Conservation (phyloP, 345 rosid species). For the Streptanthus diversifolius region DNA sequence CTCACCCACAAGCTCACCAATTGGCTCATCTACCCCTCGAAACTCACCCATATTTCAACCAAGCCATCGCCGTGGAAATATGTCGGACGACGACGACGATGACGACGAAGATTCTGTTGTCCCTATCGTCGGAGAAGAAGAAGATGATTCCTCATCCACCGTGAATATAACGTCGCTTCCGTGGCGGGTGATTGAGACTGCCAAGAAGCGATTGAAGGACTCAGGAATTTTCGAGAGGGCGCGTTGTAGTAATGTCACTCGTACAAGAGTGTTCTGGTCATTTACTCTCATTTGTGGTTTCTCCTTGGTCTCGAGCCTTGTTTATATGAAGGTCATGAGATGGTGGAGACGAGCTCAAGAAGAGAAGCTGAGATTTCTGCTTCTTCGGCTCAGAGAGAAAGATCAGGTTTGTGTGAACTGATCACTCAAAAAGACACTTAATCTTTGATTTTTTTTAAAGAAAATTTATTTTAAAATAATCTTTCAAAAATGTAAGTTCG, state of each 20-base stretch:
- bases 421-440: not conserved
- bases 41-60: constrained; percentile 9
- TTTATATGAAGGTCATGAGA: constrained; percentile 26
- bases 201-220: constrained; percentile 8
- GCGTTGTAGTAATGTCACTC: not conserved
- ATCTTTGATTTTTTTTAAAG: not conserved
- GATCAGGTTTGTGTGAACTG: constrained; percentile 28
- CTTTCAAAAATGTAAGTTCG: not conserved
- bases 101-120: not conserved
- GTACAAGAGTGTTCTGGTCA: constrained; percentile 28
- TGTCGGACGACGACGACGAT: not conserved
- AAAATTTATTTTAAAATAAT: no score
- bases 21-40: constrained; percentile 14
- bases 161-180: constrained; percentile 1
- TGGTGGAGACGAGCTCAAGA: constrained; percentile 32
- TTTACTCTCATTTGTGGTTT: constrained; percentile 2
- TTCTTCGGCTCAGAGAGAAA: constrained; percentile 28
- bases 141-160: constrained; percentile 7
- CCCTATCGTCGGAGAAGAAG: constrained; percentile 16
- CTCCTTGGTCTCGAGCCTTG: constrained; percentile 18
- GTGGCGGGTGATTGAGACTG: constrained; percentile 15
- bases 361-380: constrained; percentile 25
- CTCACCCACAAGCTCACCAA: constrained; percentile 1
- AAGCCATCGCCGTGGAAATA: constrained; percentile 7
- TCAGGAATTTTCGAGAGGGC: not conserved